Conservation (phyloP, 2,329 filamentous ascomycete genomes). For the Ophiocordyceps camponoti-rufipedis region DNA sequence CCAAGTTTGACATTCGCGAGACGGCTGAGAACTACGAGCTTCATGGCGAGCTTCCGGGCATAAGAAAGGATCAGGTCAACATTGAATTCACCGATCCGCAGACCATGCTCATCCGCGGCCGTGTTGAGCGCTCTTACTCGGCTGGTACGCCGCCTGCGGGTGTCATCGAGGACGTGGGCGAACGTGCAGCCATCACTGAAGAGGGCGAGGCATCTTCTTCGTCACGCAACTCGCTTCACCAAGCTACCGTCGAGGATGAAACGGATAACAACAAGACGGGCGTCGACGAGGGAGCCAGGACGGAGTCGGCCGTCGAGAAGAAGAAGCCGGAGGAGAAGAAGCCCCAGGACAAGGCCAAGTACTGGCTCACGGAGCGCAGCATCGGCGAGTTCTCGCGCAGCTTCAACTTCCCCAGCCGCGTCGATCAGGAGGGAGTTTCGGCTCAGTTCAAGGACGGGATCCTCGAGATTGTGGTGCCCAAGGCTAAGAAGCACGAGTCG, state of each 20-base stretch:
- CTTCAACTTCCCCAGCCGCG: conserved; percentile 47
- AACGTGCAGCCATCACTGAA: conserved; percentile 21
- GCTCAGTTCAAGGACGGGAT: conserved; percentile 49
- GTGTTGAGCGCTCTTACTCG: conserved; percentile 44
- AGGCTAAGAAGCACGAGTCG: conserved; percentile 39
- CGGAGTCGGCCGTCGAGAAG: conserved; percentile 3
- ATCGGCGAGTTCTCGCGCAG: conserved; percentile 49
- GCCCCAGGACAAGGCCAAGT: conserved; percentile 31
- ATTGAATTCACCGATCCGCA: conserved; percentile 67
- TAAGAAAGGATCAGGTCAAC: conserved; percentile 53
- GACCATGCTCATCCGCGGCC: conserved; percentile 54
- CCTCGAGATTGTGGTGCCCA: conserved; percentile 45
- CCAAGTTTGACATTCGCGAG: conserved; percentile 66
- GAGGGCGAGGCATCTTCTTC: conserved; percentile 14
- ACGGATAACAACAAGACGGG: conserved; percentile 11
- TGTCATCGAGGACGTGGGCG: conserved; percentile 24
- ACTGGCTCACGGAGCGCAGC: conserved; percentile 52
- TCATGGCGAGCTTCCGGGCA: conserved; percentile 61
- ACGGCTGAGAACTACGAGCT: conserved; percentile 51
- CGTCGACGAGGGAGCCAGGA: conserved; percentile 8
- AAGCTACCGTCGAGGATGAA: conserved; percentile 51
- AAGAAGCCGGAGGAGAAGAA: conserved; percentile 14
- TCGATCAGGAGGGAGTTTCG: conserved; percentile 42
- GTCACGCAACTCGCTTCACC: conserved; percentile 22
- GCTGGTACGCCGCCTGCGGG: conserved; percentile 30